Conservation (phyloP, 2,329 filamentous ascomycete species). For the Sclerotiophoma versabilis region DNA sequence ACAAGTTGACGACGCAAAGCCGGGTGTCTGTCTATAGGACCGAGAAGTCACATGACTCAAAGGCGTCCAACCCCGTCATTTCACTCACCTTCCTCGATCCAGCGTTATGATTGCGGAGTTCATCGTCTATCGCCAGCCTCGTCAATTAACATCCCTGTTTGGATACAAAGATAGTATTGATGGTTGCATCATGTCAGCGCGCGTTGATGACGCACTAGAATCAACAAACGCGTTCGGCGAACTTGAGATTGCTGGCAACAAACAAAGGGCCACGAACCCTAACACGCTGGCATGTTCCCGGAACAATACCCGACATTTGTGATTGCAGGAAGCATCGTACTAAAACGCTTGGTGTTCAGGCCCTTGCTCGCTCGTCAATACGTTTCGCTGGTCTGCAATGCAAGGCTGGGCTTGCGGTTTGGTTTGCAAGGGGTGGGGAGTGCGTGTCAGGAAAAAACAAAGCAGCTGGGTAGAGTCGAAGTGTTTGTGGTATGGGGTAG, state of each 20-base stretch:
- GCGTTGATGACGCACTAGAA: slow-evolving; percentile 18
- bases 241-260: slow-evolving; percentile 12
- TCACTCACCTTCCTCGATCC: background rate
- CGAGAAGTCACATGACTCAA: background rate
- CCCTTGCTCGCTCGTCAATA: background rate
- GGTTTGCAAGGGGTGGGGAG: background rate
- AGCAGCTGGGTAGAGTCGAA: background rate
- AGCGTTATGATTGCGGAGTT: background rate
- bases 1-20: too few relatives aligned
- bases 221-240: slow-evolving; percentile 22
- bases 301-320: background rate
- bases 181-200: slow-evolving; percentile 19
- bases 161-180: background rate
- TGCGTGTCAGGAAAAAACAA: background rate
- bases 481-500: background rate
- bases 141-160: background rate
- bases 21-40: too few relatives aligned
- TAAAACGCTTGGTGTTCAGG: background rate
- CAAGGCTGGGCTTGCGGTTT: slow-evolving; percentile 3
- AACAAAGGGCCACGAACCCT: slow-evolving; percentile 9
- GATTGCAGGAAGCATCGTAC: background rate
- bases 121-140: background rate
- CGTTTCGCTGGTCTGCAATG: slow-evolving; percentile 2
- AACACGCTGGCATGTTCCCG: slow-evolving; percentile 6
- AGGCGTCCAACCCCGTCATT: background rate